Conservation (phyloP, 805 yeast species). For the Ascoidea tarda region DNA sequence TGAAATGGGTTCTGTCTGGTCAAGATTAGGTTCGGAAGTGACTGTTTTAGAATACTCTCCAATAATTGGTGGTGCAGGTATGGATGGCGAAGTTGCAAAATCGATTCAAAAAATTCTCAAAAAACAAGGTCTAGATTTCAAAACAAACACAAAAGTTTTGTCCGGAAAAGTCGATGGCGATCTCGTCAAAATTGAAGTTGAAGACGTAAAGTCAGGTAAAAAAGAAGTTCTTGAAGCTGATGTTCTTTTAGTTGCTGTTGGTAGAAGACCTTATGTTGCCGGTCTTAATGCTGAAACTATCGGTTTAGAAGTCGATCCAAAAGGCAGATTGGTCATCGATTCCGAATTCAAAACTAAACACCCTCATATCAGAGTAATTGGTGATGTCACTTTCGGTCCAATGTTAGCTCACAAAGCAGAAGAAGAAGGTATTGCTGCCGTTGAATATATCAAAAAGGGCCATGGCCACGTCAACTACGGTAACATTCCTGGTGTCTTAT, state of each 20-base stretch:
- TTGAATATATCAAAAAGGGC: conserved; percentile 82
- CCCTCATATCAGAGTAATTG: conserved; percentile 92
- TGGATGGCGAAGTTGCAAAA: conserved; percentile 94
- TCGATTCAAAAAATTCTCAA: conserved; percentile 76
- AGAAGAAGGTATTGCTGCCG: conserved; percentile 99
- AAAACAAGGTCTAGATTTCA: conserved; percentile 93
- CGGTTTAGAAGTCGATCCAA: conserved; percentile 83
- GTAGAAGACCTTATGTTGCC: conserved; percentile 93
- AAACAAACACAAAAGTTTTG: conserved; percentile 81
- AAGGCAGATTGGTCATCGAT: conserved; percentile 90
- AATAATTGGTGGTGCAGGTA: conserved; percentile 85
- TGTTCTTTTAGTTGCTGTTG: conserved; percentile 91
- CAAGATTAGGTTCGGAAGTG: conserved; percentile 90
- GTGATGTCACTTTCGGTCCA: conserved; percentile 97
- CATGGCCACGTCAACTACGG: conserved; percentile 97
- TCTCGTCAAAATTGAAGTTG: conserved; percentile 72
- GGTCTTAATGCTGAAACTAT: conserved; percentile 81
- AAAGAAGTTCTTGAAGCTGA: conserved; percentile 75
- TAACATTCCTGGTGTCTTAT: conserved; percentile 97
- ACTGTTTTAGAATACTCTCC: conserved; percentile 85
- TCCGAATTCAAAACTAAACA: conserved; percentile 83
- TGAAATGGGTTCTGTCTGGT: conserved; percentile 98
- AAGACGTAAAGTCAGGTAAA: conserved; percentile 78
- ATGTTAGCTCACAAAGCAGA: conserved; percentile 99
- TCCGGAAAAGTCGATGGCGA: conserved; percentile 85